A percentile compares a stretch with the other conserved stretches of the same genome.
Conservation (phyloP, 352 stramenopile genomes). For the Globisporangium solare region DNA sequence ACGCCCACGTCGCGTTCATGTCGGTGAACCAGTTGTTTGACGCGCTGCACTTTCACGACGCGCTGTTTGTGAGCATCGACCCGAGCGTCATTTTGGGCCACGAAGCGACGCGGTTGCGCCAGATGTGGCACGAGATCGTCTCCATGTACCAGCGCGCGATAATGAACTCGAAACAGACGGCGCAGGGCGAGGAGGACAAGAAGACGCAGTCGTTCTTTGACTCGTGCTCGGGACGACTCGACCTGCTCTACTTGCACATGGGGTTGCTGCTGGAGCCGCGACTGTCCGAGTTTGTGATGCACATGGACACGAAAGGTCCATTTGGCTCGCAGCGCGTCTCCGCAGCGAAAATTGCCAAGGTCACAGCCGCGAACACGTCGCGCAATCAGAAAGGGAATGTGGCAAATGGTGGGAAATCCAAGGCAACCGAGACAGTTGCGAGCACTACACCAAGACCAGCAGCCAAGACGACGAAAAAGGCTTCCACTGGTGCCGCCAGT, state of each 20-base stretch:
- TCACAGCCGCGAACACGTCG: neutral
- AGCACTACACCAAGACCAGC: too few relatives aligned
- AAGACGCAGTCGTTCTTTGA: slow-evolving; percentile 50
- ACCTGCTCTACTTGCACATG: slow-evolving; percentile 71
- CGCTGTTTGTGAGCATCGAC: slow-evolving; percentile 49
- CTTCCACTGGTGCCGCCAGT: neutral
- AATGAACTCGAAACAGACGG: slow-evolving; percentile 23
- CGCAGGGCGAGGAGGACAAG: slow-evolving; percentile 15
- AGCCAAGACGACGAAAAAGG: neutral
- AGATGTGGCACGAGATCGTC: slow-evolving; percentile 65
- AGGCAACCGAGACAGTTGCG: neutral
- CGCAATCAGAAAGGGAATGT: neutral
- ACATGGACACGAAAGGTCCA: neutral
- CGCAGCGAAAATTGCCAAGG: neutral
- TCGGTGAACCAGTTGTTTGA: slow-evolving; percentile 40
- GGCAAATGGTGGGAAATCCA: neutral
- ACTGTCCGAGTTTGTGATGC: slow-evolving; percentile 44
- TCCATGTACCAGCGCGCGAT: slow-evolving; percentile 45
- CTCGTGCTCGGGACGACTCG: slow-evolving; percentile 45
- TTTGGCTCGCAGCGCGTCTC: neutral
- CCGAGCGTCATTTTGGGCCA: slow-evolving; percentile 43
- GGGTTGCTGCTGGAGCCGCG: slow-evolving; percentile 46
- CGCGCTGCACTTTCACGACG: slow-evolving; percentile 56
- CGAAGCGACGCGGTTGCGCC: slow-evolving; percentile 37
- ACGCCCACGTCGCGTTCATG: slow-evolving; percentile 57